Percentiles rank a stretch among this genome's conserved stretches.
Evolutionary conservation across 2,329 filamentous ascomycete genomes (phyloP).

Genomic region (Pseudohalonectria lignicola): DNA sequence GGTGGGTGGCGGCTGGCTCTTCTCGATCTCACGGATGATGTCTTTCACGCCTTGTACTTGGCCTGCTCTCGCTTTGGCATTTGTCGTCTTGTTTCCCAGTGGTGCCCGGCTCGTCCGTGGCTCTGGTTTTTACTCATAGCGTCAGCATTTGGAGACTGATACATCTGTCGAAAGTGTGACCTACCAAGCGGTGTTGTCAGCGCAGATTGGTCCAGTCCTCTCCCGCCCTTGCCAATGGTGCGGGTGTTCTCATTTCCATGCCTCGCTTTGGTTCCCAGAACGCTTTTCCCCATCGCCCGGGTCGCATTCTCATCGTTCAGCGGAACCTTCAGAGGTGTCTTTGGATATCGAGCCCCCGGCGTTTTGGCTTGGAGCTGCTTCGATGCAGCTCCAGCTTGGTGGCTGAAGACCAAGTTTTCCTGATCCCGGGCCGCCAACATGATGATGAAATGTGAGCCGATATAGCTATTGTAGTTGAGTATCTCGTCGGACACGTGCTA

Average conservation of each 20-base stretch:
- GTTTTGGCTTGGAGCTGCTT: slow-evolving; percentile 68
- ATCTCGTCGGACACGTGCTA: no score
- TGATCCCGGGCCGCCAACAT: slow-evolving; percentile 80
- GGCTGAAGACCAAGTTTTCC: slow-evolving; percentile 73
- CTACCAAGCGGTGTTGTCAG: slow-evolving; percentile 76
- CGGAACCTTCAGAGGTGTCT: slow-evolving; percentile 69
- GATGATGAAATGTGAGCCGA: slow-evolving; percentile 7
- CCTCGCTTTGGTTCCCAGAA: slow-evolving; percentile 39
- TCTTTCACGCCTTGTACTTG: slow-evolving; percentile 52
- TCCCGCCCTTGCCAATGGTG: slow-evolving; percentile 34
- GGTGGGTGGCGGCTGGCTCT: slow-evolving; percentile 49
- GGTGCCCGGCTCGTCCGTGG: slow-evolving; percentile 61
- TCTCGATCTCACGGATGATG: slow-evolving; percentile 47
- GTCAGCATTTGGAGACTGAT: slow-evolving; percentile 4
- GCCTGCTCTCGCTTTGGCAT: slow-evolving; percentile 62
- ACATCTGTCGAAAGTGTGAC: slow-evolving; percentile 10
- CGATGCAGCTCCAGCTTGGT: slow-evolving; percentile 57
- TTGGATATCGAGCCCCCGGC: slow-evolving; percentile 62
- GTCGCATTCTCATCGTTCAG: slow-evolving; percentile 81
- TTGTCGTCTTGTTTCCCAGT: slow-evolving; percentile 90
- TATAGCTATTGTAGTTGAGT: slow-evolving; percentile 6
- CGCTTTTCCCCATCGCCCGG: slow-evolving; percentile 40
- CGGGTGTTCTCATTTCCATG: slow-evolving; percentile 45
- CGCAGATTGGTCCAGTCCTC: slow-evolving; percentile 44
- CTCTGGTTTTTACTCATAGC: slow-evolving; percentile 24